Base-by-base conservation (phyloP, 495 filamentous ascomycete genomes). In the Aspergillus sclerotioniger region DNA sequence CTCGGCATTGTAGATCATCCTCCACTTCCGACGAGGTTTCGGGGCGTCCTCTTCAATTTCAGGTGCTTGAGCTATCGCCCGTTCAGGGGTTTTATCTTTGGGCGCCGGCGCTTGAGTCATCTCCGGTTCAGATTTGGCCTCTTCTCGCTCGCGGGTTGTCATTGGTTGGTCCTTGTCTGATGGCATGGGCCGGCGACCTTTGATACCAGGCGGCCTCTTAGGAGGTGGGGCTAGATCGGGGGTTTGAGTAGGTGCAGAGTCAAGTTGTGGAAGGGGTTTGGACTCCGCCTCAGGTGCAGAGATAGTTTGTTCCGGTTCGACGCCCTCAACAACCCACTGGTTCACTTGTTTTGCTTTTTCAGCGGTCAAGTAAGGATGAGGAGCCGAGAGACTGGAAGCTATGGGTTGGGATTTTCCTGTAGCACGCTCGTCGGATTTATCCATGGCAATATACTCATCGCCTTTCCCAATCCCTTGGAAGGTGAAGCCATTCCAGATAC, bases 271-370 rank as follows among this genome's bases (percentile, higher is more conserved):
- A 25, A 8, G 9, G 32, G 19, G 21, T 31, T 47, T 28, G n/a
- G 49, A 7, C 9, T 16, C 54, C 10, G 31, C 44, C 7, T 57
- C 57, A 16, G 45, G 4, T 4, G 13, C 48, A 13, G 35, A 32
- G 1, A 49, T 35, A 6, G 41, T n/a, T 31, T 25, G 10, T 29
- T 53, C 59, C 10, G 56, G 51, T 16, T 57, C 59, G 35, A 52
- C 51, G 8, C 61, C 54, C 15, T 69, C 61, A 31, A 43, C 52
- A 10, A 69, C 64, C 68, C 68, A 71, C 31, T 57, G 8, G 10
- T 64, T 66, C 4, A 71, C 65, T 43, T 59, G 63, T 10, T 61
- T 66, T 3, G 61, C 63, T 25, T 67, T 71, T 48, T 66, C 68
- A 0, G 58, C 46, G 2, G 53, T 58, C 15, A 69, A 44, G 29